phyloP scores from a whole-genome alignment of 2,329 filamentous ascomycete species.

The Aureobasidium musti region DNA sequence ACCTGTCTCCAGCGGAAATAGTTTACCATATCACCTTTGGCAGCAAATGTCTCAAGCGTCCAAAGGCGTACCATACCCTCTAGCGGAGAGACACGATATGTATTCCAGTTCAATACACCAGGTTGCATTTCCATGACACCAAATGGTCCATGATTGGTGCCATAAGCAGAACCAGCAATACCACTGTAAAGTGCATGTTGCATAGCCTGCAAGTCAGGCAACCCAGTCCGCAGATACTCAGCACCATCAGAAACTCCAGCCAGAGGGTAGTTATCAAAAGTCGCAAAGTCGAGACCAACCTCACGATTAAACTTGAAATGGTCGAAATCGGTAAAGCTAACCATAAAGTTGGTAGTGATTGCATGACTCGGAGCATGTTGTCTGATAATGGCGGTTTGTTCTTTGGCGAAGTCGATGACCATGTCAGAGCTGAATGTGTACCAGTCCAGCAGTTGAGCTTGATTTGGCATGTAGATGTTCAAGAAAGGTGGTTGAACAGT shows the following conservation, averaged over 20 bases:
- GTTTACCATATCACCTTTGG: constrained; percentile 34
- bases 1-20: constrained; percentile 36
- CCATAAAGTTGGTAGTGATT: constrained; percentile 36
- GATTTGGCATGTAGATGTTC: constrained; percentile 36
- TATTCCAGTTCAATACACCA: constrained; percentile 35
- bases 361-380: constrained; percentile 33
- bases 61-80: constrained; percentile 36
- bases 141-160: constrained; percentile 31
- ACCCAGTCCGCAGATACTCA: constrained; percentile 35
- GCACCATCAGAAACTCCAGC: constrained; percentile 33
- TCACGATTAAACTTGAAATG: constrained; percentile 35
- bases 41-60: constrained; percentile 36
- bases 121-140: constrained; percentile 37
- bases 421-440: constrained; percentile 36
- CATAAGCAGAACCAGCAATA: constrained; percentile 33
- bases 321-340: constrained; percentile 35
- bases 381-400: constrained; percentile 33
- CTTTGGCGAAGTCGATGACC: constrained; percentile 36
- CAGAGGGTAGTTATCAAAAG: constrained; percentile 35
- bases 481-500: constrained; percentile 35
- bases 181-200: constrained; percentile 34
- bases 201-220: constrained; percentile 34
- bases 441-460: constrained; percentile 36
- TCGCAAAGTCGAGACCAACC: constrained; percentile 35
- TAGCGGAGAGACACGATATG: constrained; percentile 34